Evolutionary conservation across 1,284 basidiomycete genomes (phyloP), one percentile per base, ranked within the genome.

Genomic region (Singerocomus rubriflavus): DNA sequence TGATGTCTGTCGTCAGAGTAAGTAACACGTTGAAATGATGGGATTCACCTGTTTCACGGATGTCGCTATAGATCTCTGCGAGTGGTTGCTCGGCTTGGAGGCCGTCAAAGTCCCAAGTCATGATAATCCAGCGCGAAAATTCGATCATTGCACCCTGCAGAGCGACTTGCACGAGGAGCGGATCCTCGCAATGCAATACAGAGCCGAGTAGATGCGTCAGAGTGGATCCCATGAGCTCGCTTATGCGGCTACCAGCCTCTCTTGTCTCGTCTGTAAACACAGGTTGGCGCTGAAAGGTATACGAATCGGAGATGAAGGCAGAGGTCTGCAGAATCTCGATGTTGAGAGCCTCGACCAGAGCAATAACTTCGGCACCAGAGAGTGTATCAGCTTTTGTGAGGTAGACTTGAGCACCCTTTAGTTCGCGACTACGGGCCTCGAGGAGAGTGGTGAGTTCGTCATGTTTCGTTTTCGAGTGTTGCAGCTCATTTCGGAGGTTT

Each of bases 71-170:
- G 35, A 81, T 69, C 29, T 72, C 67, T 40, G 66, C 66, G 35
- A 80, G 59, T 14, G 72, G 59, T n/a, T 69, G 65, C 41, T 74
- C 71, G 25, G 71, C 72, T 40, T 73, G 71, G 48, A 69, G 69
- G n/a, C 69, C 71, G 34, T 74, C 71, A 52, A 76, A 75, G 56
- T 70, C 72, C 81, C 81, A 83, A 0, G 75, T 73, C 47, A 69
- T 66, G 47, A 79, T 71, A 14, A 77, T 71, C 70, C 73, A 75
- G 26, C 70, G 67, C 0, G 73, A 66, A 46, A 73, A 77, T n/a
- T 70, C 70, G 11, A 68, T 64, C 45, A 77, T 70, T 6, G 66
- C 70, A 5, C 74, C 73, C 54, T 81, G 80, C 36, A 83, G 59
- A 0, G 78, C 76, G 42, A 77, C 71, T 44, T 81, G 79, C n/a